These are phyloP conservation scores for Fusarium sp. DNA, from an alignment of 2,329 filamentous ascomycete species.

Conservation along the genomic window DNA sequence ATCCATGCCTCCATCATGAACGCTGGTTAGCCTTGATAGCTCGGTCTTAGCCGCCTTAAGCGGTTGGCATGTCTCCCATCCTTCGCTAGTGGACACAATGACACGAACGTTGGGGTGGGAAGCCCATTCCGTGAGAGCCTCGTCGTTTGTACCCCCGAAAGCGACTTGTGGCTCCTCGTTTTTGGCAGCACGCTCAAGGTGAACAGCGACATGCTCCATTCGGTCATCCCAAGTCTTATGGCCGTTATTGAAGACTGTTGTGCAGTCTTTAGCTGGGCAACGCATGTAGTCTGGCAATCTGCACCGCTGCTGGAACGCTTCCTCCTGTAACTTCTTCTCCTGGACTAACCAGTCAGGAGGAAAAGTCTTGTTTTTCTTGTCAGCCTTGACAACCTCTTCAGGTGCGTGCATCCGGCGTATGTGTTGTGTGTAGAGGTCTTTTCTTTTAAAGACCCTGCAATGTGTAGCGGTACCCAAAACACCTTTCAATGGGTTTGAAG, in stretches of 20 bases:
- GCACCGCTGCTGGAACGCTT: constrained; percentile 72
- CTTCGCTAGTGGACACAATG: constrained; percentile 42
- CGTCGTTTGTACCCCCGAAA: constrained; percentile 56
- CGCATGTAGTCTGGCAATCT: constrained; percentile 68
- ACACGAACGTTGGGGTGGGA: constrained; percentile 53
- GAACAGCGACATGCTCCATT: constrained; percentile 88
- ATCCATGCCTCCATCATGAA: constrained; percentile 19
- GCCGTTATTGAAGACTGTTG: constrained; percentile 67
- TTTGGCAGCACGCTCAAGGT: constrained; percentile 69
- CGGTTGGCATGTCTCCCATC: constrained; percentile 52
- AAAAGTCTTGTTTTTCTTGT: constrained; percentile 52
- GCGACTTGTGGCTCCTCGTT: constrained; percentile 45
- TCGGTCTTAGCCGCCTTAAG: constrained; percentile 40
- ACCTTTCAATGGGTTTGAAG: constrained; percentile 41
- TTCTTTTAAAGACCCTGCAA: constrained; percentile 83
- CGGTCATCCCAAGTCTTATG: constrained; percentile 78
- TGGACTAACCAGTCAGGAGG: constrained; percentile 61
- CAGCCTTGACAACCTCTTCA: constrained; percentile 42
- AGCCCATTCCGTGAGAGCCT: constrained; percentile 57
- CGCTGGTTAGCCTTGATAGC: constrained; percentile 16
- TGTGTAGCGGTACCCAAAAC: constrained; percentile 56
- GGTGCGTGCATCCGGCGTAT: constrained; percentile 85
- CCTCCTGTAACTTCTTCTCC: constrained; percentile 66
- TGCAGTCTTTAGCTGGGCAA: constrained; percentile 74
- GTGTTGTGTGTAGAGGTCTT: constrained; percentile 92